A percentile compares a stretch with the other conserved stretches of the same genome.
Evolutionary conservation across 108 stramenopile species (phyloP).

Genomic region (Pinguiococcus pyrenoidosus): DNA sequence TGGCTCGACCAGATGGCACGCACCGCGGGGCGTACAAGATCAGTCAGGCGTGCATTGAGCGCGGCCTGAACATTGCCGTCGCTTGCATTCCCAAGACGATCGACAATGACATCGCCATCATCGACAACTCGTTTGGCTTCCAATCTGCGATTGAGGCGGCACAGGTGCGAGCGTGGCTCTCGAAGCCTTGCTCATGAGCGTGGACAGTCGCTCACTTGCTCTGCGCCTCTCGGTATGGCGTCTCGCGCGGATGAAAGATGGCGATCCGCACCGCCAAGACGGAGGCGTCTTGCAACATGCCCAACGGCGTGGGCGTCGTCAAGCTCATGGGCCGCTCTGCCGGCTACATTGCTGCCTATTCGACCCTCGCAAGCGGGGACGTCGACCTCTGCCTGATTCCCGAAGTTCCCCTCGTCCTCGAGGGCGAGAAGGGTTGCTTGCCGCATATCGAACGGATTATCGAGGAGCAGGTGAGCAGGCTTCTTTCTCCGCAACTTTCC

Average conservation of each 20-base stretch:
- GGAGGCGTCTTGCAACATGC: conserved; percentile 86
- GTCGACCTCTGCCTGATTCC: conserved; percentile 90
- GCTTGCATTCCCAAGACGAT: conserved; percentile 79
- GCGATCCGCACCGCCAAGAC: conserved; percentile 63
- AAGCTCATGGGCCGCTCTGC: conserved; percentile 89
- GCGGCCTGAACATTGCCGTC: conserved; percentile 66
- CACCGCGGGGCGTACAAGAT: conserved; percentile 74
- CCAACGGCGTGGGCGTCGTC: conserved; percentile 88
- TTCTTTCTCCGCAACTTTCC: no score
- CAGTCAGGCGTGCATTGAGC: conserved; percentile 52
- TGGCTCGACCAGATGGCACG: no score
- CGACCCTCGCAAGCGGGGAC: conserved; percentile 71
- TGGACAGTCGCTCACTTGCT: no score
- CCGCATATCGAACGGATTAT: conserved; percentile 51
- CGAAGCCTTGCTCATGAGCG: no score
- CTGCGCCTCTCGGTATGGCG: no score
- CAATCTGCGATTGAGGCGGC: conserved; percentile 76
- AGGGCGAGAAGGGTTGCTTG: conserved; percentile 73
- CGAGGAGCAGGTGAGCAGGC: not conserved
- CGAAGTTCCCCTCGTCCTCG: conserved; percentile 80
- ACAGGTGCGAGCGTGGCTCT: conserved; percentile 40
- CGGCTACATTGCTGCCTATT: conserved; percentile 83
- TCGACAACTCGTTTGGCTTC: conserved; percentile 92
- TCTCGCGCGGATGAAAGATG: no score
- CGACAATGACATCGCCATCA: conserved; percentile 83